Percentiles rank a stretch among this genome's conserved stretches.
phyloP scores from a whole-genome alignment of 139 green algal genomes.

The Chlamydomonas schloesseri region DNA sequence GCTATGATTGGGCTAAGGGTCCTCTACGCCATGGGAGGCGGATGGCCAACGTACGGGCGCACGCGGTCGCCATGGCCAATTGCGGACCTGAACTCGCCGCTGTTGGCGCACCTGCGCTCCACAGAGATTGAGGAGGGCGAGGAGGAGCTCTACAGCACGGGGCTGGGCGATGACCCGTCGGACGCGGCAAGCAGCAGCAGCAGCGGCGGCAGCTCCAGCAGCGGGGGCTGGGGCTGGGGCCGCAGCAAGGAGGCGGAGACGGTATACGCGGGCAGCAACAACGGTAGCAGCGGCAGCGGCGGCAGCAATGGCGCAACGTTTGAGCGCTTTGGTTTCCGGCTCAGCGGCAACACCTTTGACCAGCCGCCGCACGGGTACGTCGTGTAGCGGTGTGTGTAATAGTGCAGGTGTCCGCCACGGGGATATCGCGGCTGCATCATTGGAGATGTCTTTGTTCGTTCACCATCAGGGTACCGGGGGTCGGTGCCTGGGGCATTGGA shows the following conservation, averaged over 20 bases:
- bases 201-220: not conserved
- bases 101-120: too few relatives aligned
- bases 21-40: too few relatives aligned
- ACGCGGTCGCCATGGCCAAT: too few relatives aligned
- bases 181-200: not conserved
- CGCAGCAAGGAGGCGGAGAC: constrained; percentile 26
- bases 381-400: too few relatives aligned
- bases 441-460: too few relatives aligned
- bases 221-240: constrained; percentile 32
- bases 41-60: too few relatives aligned
- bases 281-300: not conserved
- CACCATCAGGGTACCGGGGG: too few relatives aligned
- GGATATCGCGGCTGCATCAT: too few relatives aligned
- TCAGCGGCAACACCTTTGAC: constrained; percentile 27
- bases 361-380: not conserved
- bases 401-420: too few relatives aligned
- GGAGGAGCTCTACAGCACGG: constrained; percentile 2
- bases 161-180: not conserved
- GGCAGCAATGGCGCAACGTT: not conserved
- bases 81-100: too few relatives aligned
- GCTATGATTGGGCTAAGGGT: not conserved
- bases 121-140: constrained; percentile 43
- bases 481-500: too few relatives aligned
- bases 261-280: not conserved
- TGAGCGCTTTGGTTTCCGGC: constrained; percentile 34